A percentile compares a stretch with the other conserved stretches of the same genome.
phyloP scores from a whole-genome alignment of 805 yeast genomes.

The Suhomyces prunicola region DNA sequence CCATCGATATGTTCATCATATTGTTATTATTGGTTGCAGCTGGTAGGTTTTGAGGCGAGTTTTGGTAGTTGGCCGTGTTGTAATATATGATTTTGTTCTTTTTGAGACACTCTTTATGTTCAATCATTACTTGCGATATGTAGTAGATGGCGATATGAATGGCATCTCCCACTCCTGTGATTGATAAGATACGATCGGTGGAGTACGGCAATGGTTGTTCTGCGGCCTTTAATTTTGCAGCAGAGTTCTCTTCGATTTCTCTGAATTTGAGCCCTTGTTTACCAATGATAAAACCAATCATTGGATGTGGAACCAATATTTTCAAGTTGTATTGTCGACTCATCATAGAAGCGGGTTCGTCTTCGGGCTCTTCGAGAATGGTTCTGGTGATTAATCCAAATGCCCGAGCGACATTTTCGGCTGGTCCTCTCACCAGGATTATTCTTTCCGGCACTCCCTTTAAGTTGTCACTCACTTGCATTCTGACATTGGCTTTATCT shows the following conservation, averaged over 20 bases:
- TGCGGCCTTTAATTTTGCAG: constrained; percentile 72
- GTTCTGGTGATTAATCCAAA: constrained; percentile 71
- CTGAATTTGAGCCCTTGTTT: constrained; percentile 69
- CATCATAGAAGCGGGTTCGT: constrained; percentile 54
- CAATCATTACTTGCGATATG: constrained; percentile 63
- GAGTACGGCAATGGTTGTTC: constrained; percentile 70
- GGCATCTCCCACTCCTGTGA: constrained; percentile 82
- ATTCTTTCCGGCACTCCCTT: constrained; percentile 73
- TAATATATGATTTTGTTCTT: constrained; percentile 56
- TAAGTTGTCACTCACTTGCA: constrained; percentile 70
- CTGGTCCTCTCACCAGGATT: constrained; percentile 66
- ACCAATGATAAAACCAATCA: constrained; percentile 81
- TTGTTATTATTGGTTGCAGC: constrained; percentile 4
- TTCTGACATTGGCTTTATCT: constrained; percentile 58
- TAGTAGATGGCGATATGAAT: constrained; percentile 80
- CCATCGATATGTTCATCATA: constrained; percentile 20
- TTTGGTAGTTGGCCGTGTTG: constrained; percentile 49
- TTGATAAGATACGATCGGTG: constrained; percentile 69
- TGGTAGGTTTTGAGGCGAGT: constrained; percentile 1
- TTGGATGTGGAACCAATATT: constrained; percentile 69
- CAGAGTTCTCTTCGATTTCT: constrained; percentile 79
- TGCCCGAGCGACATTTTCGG: constrained; percentile 78
- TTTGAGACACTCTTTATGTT: constrained; percentile 51
- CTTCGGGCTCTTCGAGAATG: constrained; percentile 63
- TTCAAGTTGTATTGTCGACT: constrained; percentile 56